Conservation (phyloP, 768 basidiomycete genomes). For the Kwoniella sp. region DNA sequence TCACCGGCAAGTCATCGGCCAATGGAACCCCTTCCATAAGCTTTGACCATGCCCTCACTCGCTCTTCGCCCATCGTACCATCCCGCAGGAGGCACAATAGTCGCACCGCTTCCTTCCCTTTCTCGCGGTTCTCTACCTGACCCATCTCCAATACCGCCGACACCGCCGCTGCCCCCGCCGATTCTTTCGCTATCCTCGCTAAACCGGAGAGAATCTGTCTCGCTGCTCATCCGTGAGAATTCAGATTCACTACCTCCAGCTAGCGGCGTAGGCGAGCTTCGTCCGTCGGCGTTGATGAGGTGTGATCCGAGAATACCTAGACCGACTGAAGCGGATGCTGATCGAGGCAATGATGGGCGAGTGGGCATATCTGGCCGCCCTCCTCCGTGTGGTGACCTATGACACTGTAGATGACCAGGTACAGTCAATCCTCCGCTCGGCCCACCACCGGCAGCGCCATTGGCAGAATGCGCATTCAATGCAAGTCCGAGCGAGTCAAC, state of each 20-base stretch:
- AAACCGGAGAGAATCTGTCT: conserved; percentile 1
- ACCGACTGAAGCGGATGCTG: conserved; percentile 20
- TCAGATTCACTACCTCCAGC: conserved; percentile 10
- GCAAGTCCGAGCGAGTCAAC: conserved; percentile 37
- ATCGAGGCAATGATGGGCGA: conserved; percentile 13
- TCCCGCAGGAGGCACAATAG: not conserved
- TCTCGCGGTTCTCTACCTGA: conserved; percentile 5
- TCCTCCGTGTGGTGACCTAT: not conserved
- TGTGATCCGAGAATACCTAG: conserved; percentile 16
- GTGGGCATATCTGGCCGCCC: not conserved
- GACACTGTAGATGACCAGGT: not conserved
- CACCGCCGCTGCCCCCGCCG: not conserved
- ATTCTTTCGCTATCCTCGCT: not conserved
- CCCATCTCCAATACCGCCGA: not conserved
- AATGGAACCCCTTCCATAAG: conserved; percentile 2
- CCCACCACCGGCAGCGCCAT: not conserved
- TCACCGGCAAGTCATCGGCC: not conserved
- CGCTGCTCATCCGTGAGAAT: conserved; percentile 9
- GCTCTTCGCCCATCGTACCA: conserved; percentile 21
- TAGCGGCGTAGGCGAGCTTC: conserved; percentile 5
- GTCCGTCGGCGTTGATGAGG: not conserved
- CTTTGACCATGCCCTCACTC: conserved; percentile 19
- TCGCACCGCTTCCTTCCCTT: conserved; percentile 14
- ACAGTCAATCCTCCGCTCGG: not conserved
- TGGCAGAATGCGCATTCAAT: conserved; percentile 13